Evolutionary conservation across 1,284 basidiomycete genomes (phyloP).

Genomic region (Heterobasidion annosum): DNA sequence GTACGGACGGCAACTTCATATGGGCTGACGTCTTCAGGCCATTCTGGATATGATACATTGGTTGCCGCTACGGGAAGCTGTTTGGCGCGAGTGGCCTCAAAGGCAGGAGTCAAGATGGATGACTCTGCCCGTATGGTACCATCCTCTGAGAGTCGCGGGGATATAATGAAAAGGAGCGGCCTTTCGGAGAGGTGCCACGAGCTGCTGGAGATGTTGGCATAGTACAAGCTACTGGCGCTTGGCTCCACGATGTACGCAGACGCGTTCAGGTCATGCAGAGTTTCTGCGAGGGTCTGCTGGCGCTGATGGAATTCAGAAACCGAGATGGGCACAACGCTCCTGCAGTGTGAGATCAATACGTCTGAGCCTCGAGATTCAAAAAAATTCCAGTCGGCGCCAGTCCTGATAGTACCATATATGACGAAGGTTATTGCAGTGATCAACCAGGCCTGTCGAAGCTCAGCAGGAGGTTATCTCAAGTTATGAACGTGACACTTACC

Average conservation of each 20-base stretch:
- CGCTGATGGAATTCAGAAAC: slow-evolving; percentile 38
- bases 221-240: slow-evolving; percentile 63
- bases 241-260: slow-evolving; percentile 71
- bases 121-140: slow-evolving; percentile 32
- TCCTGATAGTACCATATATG: too few relatives aligned
- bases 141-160: slow-evolving; percentile 25
- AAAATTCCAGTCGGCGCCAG: too few relatives aligned
- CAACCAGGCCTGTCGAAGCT: not conserved
- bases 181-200: slow-evolving; percentile 72
- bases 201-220: slow-evolving; percentile 53
- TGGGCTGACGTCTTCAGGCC: slow-evolving; percentile 70
- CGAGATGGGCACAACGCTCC: slow-evolving; percentile 37
- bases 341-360: slow-evolving; percentile 36
- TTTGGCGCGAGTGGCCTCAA: slow-evolving; percentile 68
- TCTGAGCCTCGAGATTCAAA: not conserved
- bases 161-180: slow-evolving; percentile 64
- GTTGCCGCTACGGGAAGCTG: slow-evolving; percentile 41
- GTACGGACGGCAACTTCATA: slow-evolving; percentile 42
- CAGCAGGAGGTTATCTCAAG: too few relatives aligned
- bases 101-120: slow-evolving; percentile 64
- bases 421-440: not conserved
- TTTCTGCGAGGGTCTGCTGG: slow-evolving; percentile 42
- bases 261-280: slow-evolving; percentile 39
- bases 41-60: slow-evolving; percentile 47
- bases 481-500: too few relatives aligned